Percentiles rank a stretch among this genome's conserved stretches.
Conservation (phyloP, 371 early-diverging fungal species). For the Mortierella sp. region DNA sequence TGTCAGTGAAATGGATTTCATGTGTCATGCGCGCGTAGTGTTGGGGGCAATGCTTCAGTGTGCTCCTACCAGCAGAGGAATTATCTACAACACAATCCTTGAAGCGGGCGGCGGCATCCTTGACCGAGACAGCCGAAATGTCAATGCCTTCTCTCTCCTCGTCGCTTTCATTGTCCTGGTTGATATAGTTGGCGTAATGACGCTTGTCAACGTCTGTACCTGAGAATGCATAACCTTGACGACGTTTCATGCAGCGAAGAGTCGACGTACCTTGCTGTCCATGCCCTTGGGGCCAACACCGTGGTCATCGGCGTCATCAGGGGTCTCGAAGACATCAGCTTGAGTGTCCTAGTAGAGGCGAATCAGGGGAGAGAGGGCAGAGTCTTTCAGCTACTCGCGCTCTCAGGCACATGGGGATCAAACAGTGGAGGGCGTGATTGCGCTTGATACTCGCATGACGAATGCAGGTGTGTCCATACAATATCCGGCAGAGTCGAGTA, state of each 20-base stretch:
- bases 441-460: too few relatives aligned
- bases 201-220: too few relatives aligned
- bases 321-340: conserved; percentile 89
- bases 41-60: background rate
- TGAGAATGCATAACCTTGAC: too few relatives aligned
- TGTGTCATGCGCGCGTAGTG: conserved; percentile 7
- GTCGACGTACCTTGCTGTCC: conserved; percentile 65
- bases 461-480: conserved; percentile 53
- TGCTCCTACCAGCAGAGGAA: conserved; percentile 39
- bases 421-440: too few relatives aligned
- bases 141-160: conserved; percentile 70
- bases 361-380: too few relatives aligned
- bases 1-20: background rate
- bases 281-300: conserved; percentile 56
- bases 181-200: too few relatives aligned
- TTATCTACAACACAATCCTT: conserved; percentile 56
- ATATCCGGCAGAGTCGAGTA: conserved; percentile 78
- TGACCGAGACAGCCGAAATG: conserved; percentile 63
- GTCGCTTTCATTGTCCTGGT: conserved; percentile 59
- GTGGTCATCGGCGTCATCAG: conserved; percentile 65
- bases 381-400: too few relatives aligned
- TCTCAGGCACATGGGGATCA: background rate
- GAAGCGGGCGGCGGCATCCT: conserved; percentile 70
- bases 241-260: too few relatives aligned
- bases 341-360: conserved; percentile 69